These are phyloP conservation scores for Ceriops decandra DNA, from an alignment of 345 rosid species.

Conservation along the genomic window DNA sequence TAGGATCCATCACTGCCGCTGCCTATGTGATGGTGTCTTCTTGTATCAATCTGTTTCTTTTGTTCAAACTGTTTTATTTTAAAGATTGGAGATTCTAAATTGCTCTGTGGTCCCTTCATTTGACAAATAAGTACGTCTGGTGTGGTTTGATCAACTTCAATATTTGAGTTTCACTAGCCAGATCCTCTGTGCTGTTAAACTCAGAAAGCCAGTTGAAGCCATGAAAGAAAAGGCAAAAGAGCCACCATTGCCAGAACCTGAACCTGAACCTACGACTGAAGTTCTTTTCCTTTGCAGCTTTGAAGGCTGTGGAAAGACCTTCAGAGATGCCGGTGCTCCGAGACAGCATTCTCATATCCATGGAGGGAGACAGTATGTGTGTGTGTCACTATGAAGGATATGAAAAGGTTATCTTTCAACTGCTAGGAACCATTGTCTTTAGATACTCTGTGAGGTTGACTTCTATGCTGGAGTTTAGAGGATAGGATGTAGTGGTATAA, in stretches of 20 bases:
- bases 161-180: not conserved
- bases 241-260: slow-evolving; percentile 67
- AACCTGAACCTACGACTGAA: slow-evolving; percentile 93
- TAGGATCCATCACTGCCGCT: no score
- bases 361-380: slow-evolving; percentile 88
- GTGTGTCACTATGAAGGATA: slow-evolving; percentile 76
- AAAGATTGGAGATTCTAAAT: no score
- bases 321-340: slow-evolving; percentile 87
- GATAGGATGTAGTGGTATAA: no score
- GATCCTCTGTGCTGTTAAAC: slow-evolving; percentile 2
- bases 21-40: no score
- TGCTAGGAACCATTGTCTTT: no score
- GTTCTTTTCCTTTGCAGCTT: slow-evolving; percentile 95
- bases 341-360: slow-evolving; percentile 96
- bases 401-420: no score
- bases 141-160: not conserved
- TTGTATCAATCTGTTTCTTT: no score
- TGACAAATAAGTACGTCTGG: not conserved
- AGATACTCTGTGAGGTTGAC: no score
- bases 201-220: slow-evolving; percentile 64
- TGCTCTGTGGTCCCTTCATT: no score
- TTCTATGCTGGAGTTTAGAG: no score
- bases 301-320: slow-evolving; percentile 93
- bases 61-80: no score
- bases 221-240: slow-evolving; percentile 68